These are phyloP conservation scores for Begonia fuchsioides DNA, from an alignment of 306 rosid species.

Conservation along the genomic window DNA sequence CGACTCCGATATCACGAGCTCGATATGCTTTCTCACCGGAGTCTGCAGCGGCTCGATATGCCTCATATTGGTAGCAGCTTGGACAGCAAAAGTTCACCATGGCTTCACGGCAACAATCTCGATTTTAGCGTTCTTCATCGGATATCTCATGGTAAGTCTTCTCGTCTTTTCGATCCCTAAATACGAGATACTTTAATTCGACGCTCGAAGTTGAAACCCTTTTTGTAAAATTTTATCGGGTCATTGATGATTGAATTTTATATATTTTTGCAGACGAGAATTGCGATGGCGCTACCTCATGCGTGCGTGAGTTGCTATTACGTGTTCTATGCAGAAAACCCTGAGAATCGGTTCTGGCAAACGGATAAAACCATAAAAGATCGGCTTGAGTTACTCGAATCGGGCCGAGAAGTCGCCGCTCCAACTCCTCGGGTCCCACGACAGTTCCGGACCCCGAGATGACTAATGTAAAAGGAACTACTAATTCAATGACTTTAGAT, in stretches of 20 bases:
- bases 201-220: too few species aligned
- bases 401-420: constrained; percentile 30
- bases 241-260: neutral
- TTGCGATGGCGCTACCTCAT: constrained; percentile 92
- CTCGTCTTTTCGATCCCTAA: too few species aligned
- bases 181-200: too few species aligned
- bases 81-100: constrained; percentile 57
- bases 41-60: constrained; percentile 88
- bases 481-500: too few species aligned
- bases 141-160: constrained; percentile 91
- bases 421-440: constrained; percentile 55
- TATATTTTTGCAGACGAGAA: constrained; percentile 53
- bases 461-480: too few species aligned
- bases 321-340: constrained; percentile 77
- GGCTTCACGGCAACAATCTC: constrained; percentile 71
- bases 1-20: constrained; percentile 79
- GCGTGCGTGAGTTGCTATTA: constrained; percentile 94
- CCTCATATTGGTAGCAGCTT: constrained; percentile 72
- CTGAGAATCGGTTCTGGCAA: constrained; percentile 43
- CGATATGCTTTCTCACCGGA: constrained; percentile 85
- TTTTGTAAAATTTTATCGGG: too few species aligned
- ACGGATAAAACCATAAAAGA: constrained; percentile 53
- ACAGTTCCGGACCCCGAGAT: constrained; percentile 1
- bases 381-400: constrained; percentile 34
- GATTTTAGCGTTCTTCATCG: constrained; percentile 65